Conservation (phyloP, 1,139 yeast species). For the Suhomyces panamericanus region DNA sequence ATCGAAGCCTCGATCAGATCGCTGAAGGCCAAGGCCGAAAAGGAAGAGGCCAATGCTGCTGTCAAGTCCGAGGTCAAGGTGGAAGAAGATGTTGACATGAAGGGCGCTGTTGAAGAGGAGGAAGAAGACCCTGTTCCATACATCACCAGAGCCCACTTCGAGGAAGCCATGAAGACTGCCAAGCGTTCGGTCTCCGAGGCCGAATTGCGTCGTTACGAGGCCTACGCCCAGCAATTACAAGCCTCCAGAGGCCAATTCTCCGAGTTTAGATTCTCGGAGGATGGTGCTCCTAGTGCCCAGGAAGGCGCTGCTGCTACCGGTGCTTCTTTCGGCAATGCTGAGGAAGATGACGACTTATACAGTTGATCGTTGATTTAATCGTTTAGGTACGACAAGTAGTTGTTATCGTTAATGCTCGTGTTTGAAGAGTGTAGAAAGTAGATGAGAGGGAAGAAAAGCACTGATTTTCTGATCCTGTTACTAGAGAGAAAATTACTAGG, state of each 20-base stretch:
- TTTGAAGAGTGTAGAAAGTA: background rate
- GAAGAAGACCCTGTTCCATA: conserved; percentile 92
- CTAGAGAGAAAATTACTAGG: too few relatives aligned
- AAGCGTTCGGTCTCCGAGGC: conserved; percentile 96
- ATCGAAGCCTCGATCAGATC: conserved; percentile 76
- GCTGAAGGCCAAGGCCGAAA: conserved; percentile 52
- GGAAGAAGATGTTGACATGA: conserved; percentile 68
- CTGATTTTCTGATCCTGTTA: too few relatives aligned
- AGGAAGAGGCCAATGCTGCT: conserved; percentile 21
- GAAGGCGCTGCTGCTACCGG: conserved; percentile 65
- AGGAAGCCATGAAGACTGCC: conserved; percentile 99
- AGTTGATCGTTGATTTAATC: conserved; percentile 39
- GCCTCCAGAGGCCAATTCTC: conserved; percentile 92
- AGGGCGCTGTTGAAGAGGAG: conserved; percentile 37
- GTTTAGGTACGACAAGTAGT: background rate
- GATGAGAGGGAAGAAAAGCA: too few relatives aligned
- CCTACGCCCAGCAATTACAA: conserved; percentile 95
- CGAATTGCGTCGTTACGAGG: conserved; percentile 97
- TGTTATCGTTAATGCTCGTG: background rate
- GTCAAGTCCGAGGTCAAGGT: conserved; percentile 30
- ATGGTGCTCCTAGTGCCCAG: conserved; percentile 31
- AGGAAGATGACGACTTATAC: conserved; percentile 93
- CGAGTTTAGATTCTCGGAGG: conserved; percentile 68
- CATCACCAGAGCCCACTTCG: conserved; percentile 89
- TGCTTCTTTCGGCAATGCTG: conserved; percentile 68